A percentile compares a stretch with the other conserved stretches of the same genome.
phyloP scores from a whole-genome alignment of 1,284 basidiomycete genomes.

The Hymenochaete sp. region DNA sequence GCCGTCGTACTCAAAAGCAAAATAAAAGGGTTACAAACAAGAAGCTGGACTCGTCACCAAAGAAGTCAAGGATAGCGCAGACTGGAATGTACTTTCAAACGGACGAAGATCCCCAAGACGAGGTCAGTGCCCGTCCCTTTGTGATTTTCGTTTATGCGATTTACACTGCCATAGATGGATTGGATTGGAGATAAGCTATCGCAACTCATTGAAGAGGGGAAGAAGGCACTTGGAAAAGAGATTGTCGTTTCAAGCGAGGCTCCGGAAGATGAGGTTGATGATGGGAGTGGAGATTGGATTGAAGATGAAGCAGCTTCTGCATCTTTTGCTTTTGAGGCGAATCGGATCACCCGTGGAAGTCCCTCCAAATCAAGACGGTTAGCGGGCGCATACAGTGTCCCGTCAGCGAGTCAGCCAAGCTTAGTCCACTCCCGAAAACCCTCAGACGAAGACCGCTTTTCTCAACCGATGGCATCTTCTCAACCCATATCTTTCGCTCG shows the following conservation, averaged over 20 bases:
- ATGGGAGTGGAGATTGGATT: conserved; percentile 62
- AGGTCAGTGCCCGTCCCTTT: conserved; percentile 29
- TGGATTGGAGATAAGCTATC: conserved; percentile 63
- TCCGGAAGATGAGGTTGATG: conserved; percentile 63
- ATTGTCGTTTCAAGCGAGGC: conserved; percentile 65
- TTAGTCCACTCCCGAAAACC: no score
- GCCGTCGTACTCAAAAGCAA: conserved; percentile 5
- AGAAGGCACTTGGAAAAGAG: conserved; percentile 58
- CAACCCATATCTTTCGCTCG: conserved; percentile 3
- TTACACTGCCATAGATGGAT: conserved; percentile 45
- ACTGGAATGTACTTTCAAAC: conserved; percentile 24
- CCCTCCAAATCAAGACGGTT: conserved; percentile 2
- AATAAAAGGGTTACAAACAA: neutral
- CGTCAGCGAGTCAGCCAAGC: neutral
- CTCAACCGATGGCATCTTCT: neutral
- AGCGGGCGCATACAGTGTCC: neutral
- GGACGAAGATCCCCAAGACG: conserved; percentile 35
- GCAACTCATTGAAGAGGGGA: conserved; percentile 64
- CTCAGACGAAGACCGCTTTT: neutral
- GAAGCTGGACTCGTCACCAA: neutral
- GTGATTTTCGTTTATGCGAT: neutral
- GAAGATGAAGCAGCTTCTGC: conserved; percentile 35
- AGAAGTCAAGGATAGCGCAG: conserved; percentile 5
- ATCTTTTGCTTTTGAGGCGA: conserved; percentile 1
- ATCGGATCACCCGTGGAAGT: neutral